Base-by-base conservation (phyloP, 257 asterid genomes). In the Gentiana macrophylla region DNA sequence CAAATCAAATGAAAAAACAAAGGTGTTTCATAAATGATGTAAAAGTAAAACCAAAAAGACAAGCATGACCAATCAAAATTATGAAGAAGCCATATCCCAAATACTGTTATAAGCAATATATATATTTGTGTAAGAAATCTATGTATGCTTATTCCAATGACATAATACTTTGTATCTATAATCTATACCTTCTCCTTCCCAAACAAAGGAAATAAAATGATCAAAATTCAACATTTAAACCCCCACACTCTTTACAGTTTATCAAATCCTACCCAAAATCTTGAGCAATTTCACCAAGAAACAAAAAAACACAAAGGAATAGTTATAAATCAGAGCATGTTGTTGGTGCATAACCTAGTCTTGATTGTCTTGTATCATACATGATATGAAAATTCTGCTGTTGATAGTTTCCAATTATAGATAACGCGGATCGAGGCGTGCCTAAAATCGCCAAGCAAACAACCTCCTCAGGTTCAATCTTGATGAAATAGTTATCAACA, bases 401-500 rank as follows among this genome's bases (percentile, higher is more conserved):
- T 50, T 91, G 98, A 15, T 87, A 87, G 44, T 91, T 91, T 4
- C 98, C 98, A 15, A 91, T 81, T 11, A 91, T 91, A 1, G 98
- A 87, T n/a, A 91, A 37, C n/a, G 77, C 77, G 12, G 89, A 72
- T 1, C 70, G 67, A 5, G 95, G 84, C 37, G 95, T 87, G 43
- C 95, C 98, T 55, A 91, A 32, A 6, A 91, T 81, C 2, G 95
- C 98, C 74, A 91, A 67, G 47, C 98, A 91, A n/a, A 81, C 73
- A 8, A 91, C 76, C 10, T 79, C 92, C 15, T 84, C 83, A 0
- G 95, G 84, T 6, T 82, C 96, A 3, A 91, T 74, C 73, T 49
- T 73, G 33, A 91, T 91, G 76, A 87, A 86, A 67, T 82, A 82
- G 38, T 91, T 91, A 69, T 87, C 94, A 1, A 61, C 73, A 0